phyloP scores from a whole-genome alignment of 177 flowering plant genomes.

The Vitis hybrid region DNA sequence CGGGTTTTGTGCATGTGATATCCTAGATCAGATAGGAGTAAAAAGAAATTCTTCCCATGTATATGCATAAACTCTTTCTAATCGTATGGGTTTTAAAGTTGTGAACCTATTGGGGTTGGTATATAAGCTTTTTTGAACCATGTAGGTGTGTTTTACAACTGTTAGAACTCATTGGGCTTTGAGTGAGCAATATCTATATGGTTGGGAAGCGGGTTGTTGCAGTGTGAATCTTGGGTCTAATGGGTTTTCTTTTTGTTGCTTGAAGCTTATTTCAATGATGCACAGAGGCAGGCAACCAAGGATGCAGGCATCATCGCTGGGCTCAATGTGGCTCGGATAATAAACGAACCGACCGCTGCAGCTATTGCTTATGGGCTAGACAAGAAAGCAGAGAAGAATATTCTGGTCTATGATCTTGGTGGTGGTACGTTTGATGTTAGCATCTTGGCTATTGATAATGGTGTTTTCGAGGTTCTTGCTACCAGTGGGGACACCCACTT shows the following conservation, averaged over 20 bases:
- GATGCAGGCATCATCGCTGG: slow-evolving; percentile 64
- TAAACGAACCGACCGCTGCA: slow-evolving; percentile 62
- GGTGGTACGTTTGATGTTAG: slow-evolving; percentile 72
- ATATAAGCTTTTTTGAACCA: too few species aligned
- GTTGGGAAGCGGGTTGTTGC: neutral
- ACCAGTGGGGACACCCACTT: slow-evolving; percentile 58
- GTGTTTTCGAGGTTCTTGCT: slow-evolving; percentile 56
- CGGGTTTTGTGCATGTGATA: neutral
- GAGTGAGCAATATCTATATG: accelerated
- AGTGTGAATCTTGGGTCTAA: neutral
- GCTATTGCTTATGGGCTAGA: slow-evolving; percentile 62
- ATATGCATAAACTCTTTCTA: too few species aligned
- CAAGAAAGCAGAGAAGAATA: slow-evolving; percentile 51
- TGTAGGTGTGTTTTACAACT: too few species aligned
- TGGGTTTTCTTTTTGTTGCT: neutral
- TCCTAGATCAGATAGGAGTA: too few species aligned
- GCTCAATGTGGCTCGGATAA: slow-evolving; percentile 53
- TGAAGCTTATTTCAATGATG: slow-evolving; percentile 62
- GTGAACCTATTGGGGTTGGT: too few species aligned
- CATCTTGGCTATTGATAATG: slow-evolving; percentile 44
- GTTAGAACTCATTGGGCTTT: too few species aligned
- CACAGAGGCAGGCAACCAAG: slow-evolving; percentile 66
- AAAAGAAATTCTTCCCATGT: too few species aligned
- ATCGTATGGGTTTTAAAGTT: too few species aligned
- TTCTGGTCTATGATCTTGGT: slow-evolving; percentile 56